Evolutionary conservation across 257 asterid species (phyloP), one percentile per base, ranked within the genome.

Genomic region (Oldenlandia corymbosa): DNA sequence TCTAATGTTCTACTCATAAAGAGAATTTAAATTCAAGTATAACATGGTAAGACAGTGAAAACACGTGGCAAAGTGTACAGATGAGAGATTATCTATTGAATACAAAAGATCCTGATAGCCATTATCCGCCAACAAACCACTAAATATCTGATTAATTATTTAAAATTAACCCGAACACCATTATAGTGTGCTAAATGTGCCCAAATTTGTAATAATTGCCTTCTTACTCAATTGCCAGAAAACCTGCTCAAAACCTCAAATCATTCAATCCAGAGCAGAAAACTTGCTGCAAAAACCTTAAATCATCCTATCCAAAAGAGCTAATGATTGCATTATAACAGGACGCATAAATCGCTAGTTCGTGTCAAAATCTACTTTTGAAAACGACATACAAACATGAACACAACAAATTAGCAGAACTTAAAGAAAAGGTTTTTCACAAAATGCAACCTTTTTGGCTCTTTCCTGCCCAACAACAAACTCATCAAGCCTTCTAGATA

Each of bases 391-490:
- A 37, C 0, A 52, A 18, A 27, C 53, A 20, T 47, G n/a, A 52
- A 24, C 18, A 26, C 20, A 39, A 39, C 28, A 39, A 18, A 34
- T 7, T 2, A 5, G 32, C 32, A 5, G 37, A 58, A 14, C 20
- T 32, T n/a, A n/a, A 20, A 5, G 34, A 62, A 32, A 5, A 1
- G 37, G 13, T 14, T 11, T 43, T 43, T 10, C 12, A 2, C n/a
- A 52, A 20, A 65, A 18, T 14, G 60, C 52, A 27, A 88, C 97
- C 97, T 91, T 91, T 67, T 91, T 88, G 13, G 95, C 96, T 76
- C 58, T 81, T 64, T 85, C 89, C 76, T 91, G 97, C 72, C 95
- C 97, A 47, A 88, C 74, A 63, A 88, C 97, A 78, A 76, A 91
- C 66, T 81, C 85, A 75, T 79, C 80, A 60, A 91, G 95, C 74